Base-by-base conservation (phyloP, 148 eudicot species). In the Heliosperma pusillum region DNA sequence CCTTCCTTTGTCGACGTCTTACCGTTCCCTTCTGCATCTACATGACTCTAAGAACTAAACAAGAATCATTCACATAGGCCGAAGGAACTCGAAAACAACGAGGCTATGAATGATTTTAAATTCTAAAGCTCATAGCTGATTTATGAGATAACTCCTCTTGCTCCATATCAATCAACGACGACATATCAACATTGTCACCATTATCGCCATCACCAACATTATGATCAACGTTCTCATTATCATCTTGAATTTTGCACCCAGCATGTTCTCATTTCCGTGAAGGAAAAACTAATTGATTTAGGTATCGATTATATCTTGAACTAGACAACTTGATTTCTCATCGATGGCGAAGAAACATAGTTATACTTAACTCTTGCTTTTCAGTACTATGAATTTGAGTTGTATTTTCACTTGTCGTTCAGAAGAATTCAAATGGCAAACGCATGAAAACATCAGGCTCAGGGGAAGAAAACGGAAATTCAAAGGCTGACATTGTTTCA, bases 401-500 rank as follows among this genome's bases (percentile, higher is more conserved):
- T 59, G 52, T 21, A 30, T 58, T 42, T 17, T 55, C 45, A 67
- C 62, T 56, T 73, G 62, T 33, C 67, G 47, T 72, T 76, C 82
- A 91, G 97, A 87, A 82, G 61, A 86, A 82, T 47, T 82, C 86
- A 20, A 82, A 70, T 71, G 82, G 80, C 42, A 95, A 90, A 78
- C 86, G 90, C 61, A 69, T 82, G 76, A 92, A 90, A 84, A 69
- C 75, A 76, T 84, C 83, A n/a, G 78, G 79, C 71, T 75, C 85
- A 40, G 73, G 56, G 72, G 89, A 84, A 74, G 90, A 87, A 77
- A 86, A 75, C 58, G 80, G 80, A 29, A 82, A 80, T 70, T 74
- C 83, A 56, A 91, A 91, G 68, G 80, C 77, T 70, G 93, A 72
- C 50, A 90, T 89, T 61, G 85, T 78, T 80, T 91, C 95, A 64